phyloP scores from a whole-genome alignment of 768 basidiomycete genomes.

The Boletellus ananas region DNA sequence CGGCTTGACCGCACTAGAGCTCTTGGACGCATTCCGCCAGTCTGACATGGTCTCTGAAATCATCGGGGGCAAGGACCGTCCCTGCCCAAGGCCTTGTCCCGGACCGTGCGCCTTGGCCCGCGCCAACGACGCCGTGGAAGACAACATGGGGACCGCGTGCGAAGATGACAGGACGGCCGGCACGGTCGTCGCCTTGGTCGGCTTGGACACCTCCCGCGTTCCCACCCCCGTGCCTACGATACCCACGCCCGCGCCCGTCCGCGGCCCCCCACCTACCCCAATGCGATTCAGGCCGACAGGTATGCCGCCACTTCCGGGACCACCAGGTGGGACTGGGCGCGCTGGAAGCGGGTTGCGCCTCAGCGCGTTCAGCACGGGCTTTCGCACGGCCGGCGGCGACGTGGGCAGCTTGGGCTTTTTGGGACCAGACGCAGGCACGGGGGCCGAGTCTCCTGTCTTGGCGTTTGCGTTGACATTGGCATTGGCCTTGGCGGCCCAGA shows the following conservation, averaged over 20 bases:
- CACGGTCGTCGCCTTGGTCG: slow-evolving; percentile 61
- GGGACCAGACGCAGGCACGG: not conserved
- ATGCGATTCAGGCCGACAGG: not conserved
- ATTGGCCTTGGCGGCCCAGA: slow-evolving; percentile 62
- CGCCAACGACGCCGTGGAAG: slow-evolving; percentile 73
- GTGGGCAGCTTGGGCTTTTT: slow-evolving; percentile 10
- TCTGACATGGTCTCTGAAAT: slow-evolving; percentile 31
- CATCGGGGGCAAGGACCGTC: slow-evolving; percentile 28
- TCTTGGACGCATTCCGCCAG: slow-evolving; percentile 10
- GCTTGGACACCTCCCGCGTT: slow-evolving; percentile 24
- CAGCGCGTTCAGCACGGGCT: slow-evolving; percentile 5
- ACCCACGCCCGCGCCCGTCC: not conserved
- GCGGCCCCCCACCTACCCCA: not conserved
- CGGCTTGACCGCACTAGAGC: slow-evolving; percentile 3
- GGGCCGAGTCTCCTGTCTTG: slow-evolving; percentile 5
- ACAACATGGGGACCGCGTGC: slow-evolving; percentile 67
- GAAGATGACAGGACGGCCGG: slow-evolving; percentile 70
- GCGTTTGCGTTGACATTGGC: not conserved
- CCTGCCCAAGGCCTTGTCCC: slow-evolving; percentile 19
- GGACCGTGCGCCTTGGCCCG: slow-evolving; percentile 34
- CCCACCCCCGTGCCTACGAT: slow-evolving; percentile 9
- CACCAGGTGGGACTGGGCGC: not conserved
- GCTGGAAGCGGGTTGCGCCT: slow-evolving; percentile 12
- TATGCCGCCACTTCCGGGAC: not conserved
- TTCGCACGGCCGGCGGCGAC: slow-evolving; percentile 5